Conservation (phyloP, 2,329 filamentous ascomycete species). For the Pseudocercospora vitis region DNA sequence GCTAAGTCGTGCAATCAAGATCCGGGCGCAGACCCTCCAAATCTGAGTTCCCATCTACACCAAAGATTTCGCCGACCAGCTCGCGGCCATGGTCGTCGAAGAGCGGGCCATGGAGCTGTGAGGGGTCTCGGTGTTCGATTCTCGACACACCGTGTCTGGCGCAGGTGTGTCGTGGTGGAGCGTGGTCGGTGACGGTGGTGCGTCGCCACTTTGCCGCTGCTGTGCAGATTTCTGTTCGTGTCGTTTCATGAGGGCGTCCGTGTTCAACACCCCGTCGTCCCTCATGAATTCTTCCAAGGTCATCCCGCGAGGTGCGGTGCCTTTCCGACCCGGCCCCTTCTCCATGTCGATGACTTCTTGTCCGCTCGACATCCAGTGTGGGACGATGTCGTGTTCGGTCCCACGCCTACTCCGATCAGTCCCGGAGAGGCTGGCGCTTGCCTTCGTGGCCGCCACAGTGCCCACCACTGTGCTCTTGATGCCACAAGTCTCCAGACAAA, state of each 20-base stretch:
- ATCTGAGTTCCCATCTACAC: conserved; percentile 4
- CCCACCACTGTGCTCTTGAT: conserved; percentile 28
- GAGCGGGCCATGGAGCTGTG: conserved; percentile 8
- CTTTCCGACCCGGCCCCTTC: neutral
- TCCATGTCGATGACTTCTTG: neutral
- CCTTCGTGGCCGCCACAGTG: neutral
- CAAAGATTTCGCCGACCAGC: conserved; percentile 19
- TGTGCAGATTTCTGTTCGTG: conserved; percentile 4
- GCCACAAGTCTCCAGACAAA: conserved; percentile 39
- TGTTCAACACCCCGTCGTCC: conserved; percentile 10
- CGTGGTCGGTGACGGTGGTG: neutral
- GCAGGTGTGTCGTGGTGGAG: neutral
- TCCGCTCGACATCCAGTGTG: neutral
- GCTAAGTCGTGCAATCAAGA: neutral
- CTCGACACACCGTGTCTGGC: neutral
- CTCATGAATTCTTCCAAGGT: conserved; percentile 4
- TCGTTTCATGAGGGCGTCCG: neutral
- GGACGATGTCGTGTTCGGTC: neutral
- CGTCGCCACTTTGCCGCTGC: neutral
- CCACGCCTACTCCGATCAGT: neutral
- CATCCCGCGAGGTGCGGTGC: neutral
- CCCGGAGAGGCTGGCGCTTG: neutral
- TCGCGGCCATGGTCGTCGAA: conserved; percentile 13
- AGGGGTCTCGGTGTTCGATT: neutral
- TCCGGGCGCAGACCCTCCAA: neutral